Conservation (phyloP, 164 flowering plant genomes). For the Tetrastigma voinierianum region DNA sequence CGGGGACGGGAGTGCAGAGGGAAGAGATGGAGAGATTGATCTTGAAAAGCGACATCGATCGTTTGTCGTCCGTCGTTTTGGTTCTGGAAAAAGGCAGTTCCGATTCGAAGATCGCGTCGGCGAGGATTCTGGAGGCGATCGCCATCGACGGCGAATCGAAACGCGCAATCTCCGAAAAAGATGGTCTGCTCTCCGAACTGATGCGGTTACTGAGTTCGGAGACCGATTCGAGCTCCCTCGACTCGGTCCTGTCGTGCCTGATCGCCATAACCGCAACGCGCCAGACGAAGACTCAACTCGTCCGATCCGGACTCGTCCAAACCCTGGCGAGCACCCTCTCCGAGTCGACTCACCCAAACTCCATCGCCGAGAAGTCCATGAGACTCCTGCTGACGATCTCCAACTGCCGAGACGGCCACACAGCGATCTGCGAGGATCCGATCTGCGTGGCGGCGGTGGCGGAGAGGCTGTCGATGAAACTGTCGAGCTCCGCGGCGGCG, state of each 20-base stretch:
- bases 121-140: constrained; percentile 16
- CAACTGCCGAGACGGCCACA: constrained; percentile 32
- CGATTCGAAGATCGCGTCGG: constrained; percentile 13
- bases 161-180: constrained; percentile 11
- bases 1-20: constrained; percentile 11
- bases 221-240: constrained; percentile 8
- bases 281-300: constrained; percentile 19
- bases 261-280: constrained; percentile 15
- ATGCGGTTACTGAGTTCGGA: constrained; percentile 8
- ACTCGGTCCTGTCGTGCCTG: constrained; percentile 21
- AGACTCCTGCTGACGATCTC: constrained; percentile 23
- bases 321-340: constrained; percentile 17
- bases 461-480: constrained; percentile 29
- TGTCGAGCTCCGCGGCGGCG: constrained; percentile 34
- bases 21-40: constrained; percentile 5
- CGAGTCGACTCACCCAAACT: not conserved
- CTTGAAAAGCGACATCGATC: not conserved
- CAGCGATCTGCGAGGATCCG: constrained; percentile 23
- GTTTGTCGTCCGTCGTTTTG: constrained; percentile 3
- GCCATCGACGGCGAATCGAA: constrained; percentile 14
- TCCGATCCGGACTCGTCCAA: constrained; percentile 24
- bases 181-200: constrained; percentile 11
- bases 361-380: constrained; percentile 20
- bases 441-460: constrained; percentile 27
- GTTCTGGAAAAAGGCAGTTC: constrained; percentile 18